These are phyloP conservation scores for Porodaedalea pini DNA, from an alignment of 1,284 basidiomycete genomes.

Conservation along the genomic window DNA sequence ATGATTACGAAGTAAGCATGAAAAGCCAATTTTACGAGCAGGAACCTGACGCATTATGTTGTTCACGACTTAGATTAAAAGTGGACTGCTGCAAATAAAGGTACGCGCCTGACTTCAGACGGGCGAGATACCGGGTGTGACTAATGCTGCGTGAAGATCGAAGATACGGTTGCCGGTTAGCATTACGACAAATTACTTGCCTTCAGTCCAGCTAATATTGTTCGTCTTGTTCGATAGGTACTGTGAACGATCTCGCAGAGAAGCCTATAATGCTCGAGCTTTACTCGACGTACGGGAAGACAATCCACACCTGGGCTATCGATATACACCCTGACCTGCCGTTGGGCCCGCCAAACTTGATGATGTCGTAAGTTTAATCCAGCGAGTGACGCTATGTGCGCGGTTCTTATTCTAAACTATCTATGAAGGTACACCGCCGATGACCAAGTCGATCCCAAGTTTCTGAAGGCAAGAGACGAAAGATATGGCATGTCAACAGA, in stretches of 20 bases:
- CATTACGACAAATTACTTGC: too few species aligned
- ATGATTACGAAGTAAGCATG: conserved; percentile 38
- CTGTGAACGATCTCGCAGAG: conserved; percentile 39
- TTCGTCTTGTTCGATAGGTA: conserved; percentile 25
- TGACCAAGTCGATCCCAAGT: conserved; percentile 8
- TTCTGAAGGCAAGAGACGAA: background rate
- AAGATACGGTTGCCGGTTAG: background rate
- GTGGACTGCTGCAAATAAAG: background rate
- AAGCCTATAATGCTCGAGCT: conserved; percentile 45
- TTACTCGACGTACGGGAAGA: conserved; percentile 50
- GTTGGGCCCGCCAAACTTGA: conserved; percentile 41
- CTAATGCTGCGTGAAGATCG: too few species aligned
- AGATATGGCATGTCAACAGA: background rate
- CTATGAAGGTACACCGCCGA: conserved; percentile 33
- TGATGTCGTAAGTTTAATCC: conserved; percentile 37
- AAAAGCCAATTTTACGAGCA: background rate
- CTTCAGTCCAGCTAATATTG: too few species aligned
- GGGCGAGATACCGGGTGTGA: background rate
- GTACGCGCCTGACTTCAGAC: background rate
- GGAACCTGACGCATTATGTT: background rate
- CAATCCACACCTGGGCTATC: conserved; percentile 45
- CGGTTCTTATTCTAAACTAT: background rate
- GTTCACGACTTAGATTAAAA: background rate
- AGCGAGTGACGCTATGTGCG: too few species aligned
- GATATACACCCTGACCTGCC: conserved; percentile 45